phyloP scores from a whole-genome alignment of 768 basidiomycete genomes.

The Ephemerocybe angulata region DNA sequence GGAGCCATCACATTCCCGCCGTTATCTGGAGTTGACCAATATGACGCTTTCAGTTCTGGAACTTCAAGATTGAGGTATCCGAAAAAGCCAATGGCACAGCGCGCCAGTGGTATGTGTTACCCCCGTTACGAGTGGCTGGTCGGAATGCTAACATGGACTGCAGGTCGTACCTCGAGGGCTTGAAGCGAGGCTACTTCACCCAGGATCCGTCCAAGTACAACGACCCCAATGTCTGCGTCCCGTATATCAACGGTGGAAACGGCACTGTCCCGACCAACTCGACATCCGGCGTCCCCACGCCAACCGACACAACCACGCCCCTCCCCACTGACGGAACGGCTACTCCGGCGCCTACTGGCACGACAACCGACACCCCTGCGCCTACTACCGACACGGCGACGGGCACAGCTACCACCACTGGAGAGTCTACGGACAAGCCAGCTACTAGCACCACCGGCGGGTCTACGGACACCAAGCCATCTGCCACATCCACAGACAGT shows the following conservation, averaged over 20 bases:
- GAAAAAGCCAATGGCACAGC: slow-evolving; percentile 44
- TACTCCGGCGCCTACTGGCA: no score
- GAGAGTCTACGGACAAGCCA: no score
- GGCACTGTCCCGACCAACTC: not conserved
- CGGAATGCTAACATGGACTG: not conserved
- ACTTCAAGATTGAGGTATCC: slow-evolving; percentile 68
- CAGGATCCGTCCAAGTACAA: slow-evolving; percentile 53
- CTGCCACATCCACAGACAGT: no score
- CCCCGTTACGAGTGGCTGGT: not conserved
- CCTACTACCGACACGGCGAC: no score
- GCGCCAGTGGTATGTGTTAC: slow-evolving; percentile 67
- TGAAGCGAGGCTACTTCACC: slow-evolving; percentile 58
- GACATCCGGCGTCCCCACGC: not conserved
- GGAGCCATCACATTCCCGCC: not conserved
- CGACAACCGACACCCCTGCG: no score
- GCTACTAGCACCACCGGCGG: no score
- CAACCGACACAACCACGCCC: no score
- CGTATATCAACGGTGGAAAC: slow-evolving; percentile 32
- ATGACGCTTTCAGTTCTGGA: slow-evolving; percentile 47
- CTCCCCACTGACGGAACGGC: no score
- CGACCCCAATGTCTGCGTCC: slow-evolving; percentile 61
- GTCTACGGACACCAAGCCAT: no score
- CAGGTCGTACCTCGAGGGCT: slow-evolving; percentile 71
- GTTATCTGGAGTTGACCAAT: not conserved
- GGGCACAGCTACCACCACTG: no score